Base-by-base conservation (phyloP, 2,329 filamentous ascomycete genomes). In the Aureobasidium vineae region DNA sequence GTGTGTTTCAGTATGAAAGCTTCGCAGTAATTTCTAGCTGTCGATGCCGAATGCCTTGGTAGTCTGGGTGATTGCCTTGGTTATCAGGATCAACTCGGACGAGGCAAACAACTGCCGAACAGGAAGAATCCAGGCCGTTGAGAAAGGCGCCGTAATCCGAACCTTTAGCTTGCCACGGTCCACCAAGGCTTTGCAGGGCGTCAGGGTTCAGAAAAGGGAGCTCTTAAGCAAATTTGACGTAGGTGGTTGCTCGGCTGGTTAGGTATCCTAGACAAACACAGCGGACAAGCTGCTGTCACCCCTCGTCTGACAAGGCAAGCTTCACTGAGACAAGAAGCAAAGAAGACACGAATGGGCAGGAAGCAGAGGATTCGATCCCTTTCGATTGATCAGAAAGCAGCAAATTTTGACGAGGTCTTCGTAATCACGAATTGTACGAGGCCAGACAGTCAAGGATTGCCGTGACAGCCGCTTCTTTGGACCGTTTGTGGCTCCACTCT, bases 401-500 rank as follows among this genome's bases (percentile, higher is more conserved):
- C 56, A 61, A 49, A 49, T 2, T 38, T 26, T 49, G 19, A 38
- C 43, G 31, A 61, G 28, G n/a, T 26, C 28, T 23, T 49, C 28
- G 43, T 38, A 26, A 47, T 47, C 41, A 36, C 57, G n/a, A 61
- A 36, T 49, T 47, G 10, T 47, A 26, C 19, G 43, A 61, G 57
- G 31, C 57, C 41, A 61, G 43, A 43, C 57, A 61, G 57, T 47
- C 41, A 38, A 61, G 28, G n/a, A 49, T 63, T 63, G 45, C 59
- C 59, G 59, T 26, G 59, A 63, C 45, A 52, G 59, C 59, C 59
- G 59, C 45, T 63, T 31, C 45, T 41, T 36, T 13, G 3, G 13
- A 52, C 59, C 41, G 59, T 63, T 63, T 38, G 23, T 45, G 40
- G 59, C 6, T 41, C 59, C 43, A 50, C 45, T 63, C 13, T 47